A percentile compares a stretch with the other conserved stretches of the same genome.
Evolutionary conservation across 2,329 filamentous ascomycete species (phyloP).

Genomic region (Sclerotinia sclerotiorum): DNA sequence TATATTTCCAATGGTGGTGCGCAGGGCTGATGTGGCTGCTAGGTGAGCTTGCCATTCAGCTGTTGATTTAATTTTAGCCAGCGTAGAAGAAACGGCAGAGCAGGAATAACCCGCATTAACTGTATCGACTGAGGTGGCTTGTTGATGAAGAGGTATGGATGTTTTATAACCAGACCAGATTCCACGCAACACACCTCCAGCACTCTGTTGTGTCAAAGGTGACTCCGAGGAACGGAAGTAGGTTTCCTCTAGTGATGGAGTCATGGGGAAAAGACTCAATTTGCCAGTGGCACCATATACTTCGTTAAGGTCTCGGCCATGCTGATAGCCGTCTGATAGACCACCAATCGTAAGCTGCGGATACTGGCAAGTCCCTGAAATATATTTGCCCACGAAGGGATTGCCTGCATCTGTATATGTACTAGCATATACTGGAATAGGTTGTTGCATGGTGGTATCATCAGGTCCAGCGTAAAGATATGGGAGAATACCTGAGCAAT

Average conservation of each 20-base stretch:
- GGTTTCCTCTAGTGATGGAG: conserved; percentile 37
- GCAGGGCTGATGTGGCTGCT: conserved; percentile 39
- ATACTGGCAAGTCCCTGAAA: conserved; percentile 43
- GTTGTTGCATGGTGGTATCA: conserved; percentile 25
- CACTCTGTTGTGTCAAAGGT: conserved; percentile 42
- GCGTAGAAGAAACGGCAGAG: conserved; percentile 31
- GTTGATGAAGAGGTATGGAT: conserved; percentile 43
- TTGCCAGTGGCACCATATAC: conserved; percentile 38
- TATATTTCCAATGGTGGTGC: conserved; percentile 39
- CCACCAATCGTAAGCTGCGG: conserved; percentile 45
- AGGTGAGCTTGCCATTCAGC: conserved; percentile 43
- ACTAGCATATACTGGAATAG: conserved; percentile 42
- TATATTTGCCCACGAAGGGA: conserved; percentile 39
- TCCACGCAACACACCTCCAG: conserved; percentile 44
- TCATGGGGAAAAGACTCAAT: conserved; percentile 40
- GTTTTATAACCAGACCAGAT: conserved; percentile 41
- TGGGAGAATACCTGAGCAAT: conserved; percentile 43
- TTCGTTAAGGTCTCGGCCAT: conserved; percentile 41
- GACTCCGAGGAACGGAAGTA: conserved; percentile 44
- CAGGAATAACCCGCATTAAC: conserved; percentile 43
- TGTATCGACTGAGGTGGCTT: conserved; percentile 42
- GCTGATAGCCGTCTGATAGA: conserved; percentile 43
- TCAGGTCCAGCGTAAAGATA: conserved; percentile 41
- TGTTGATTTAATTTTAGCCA: conserved; percentile 38
- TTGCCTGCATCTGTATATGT: conserved; percentile 43